A percentile compares a stretch with the other conserved stretches of the same genome.
Conservation (phyloP, 441 rosid species). For the Pelargonium cotyledonis region DNA sequence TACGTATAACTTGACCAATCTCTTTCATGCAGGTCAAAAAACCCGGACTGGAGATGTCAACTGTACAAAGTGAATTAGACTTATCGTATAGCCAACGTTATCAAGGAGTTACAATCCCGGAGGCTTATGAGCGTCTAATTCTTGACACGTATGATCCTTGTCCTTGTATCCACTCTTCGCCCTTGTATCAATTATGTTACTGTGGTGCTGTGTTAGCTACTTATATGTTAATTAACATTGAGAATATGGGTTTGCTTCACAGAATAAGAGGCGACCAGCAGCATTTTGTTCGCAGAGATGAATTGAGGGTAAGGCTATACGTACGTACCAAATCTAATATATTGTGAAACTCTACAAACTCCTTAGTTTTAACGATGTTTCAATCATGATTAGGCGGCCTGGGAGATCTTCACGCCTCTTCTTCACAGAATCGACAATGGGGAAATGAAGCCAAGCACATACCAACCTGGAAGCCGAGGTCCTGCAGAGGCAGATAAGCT, state of each 20-base stretch:
- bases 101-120: conserved; percentile 70
- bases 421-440: conserved; percentile 81
- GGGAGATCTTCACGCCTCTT: conserved; percentile 97
- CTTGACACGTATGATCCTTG: conserved; percentile 74
- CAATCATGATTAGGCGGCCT: conserved; percentile 64
- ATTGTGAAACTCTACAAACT: background rate
- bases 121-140: conserved; percentile 96
- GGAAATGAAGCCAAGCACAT: conserved; percentile 60
- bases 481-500: conserved; percentile 85
- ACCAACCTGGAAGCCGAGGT: conserved; percentile 91
- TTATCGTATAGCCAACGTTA: conserved; percentile 88
- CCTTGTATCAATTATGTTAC: background rate
- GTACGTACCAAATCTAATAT: background rate
- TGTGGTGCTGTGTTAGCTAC: no score
- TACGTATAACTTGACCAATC: conserved; percentile 8
- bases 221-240: conserved; percentile 3
- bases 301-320: conserved; percentile 57
- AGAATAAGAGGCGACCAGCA: conserved; percentile 97
- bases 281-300: conserved; percentile 98
- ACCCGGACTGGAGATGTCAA: conserved; percentile 93
- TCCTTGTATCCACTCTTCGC: background rate
- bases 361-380: background rate
- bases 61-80: conserved; percentile 93
- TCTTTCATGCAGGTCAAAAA: conserved; percentile 65
- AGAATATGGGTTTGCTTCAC: conserved; percentile 20